Percentiles rank a stretch among this genome's conserved stretches.
Evolutionary conservation across 345 rosid species (phyloP).

Genomic region (Boechera retrofracta): DNA sequence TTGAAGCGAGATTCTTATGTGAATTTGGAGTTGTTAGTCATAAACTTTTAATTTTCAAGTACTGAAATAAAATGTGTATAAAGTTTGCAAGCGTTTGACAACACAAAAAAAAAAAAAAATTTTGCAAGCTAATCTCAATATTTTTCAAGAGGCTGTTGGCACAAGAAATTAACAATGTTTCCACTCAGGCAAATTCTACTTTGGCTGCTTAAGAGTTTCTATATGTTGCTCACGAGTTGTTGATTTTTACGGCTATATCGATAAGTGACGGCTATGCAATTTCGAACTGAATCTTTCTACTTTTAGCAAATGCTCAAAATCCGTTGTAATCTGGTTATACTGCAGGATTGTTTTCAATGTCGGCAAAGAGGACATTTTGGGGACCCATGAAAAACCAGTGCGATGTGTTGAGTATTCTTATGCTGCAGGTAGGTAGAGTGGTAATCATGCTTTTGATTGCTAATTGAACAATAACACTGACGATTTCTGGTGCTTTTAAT

Average conservation of each 20-base stretch:
- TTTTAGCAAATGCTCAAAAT: neutral
- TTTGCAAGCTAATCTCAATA: neutral
- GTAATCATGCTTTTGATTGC: neutral
- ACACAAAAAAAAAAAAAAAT: too few relatives aligned
- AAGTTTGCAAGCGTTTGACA: too few relatives aligned
- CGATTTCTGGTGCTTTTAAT: neutral
- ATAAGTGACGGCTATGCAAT: neutral
- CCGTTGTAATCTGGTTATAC: constrained; percentile 24
- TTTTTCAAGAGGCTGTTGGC: neutral
- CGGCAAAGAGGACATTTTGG: constrained; percentile 87
- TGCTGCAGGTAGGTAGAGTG: constrained; percentile 70
- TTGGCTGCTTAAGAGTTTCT: neutral
- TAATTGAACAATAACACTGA: neutral
- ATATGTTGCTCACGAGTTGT: neutral
- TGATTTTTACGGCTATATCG: neutral
- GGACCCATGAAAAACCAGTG: constrained; percentile 87
- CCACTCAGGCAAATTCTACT: neutral
- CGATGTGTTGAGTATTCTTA: constrained; percentile 98
- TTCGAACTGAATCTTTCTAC: neutral
- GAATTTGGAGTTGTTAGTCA: neutral
- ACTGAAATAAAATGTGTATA: too few relatives aligned
- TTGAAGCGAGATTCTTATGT: neutral
- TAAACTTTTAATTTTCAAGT: too few relatives aligned
- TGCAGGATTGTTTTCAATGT: constrained; percentile 81
- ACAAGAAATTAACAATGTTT: neutral